phyloP scores from a whole-genome alignment of 2,329 filamentous ascomycete species.

The Cadophora luteo-olivacea region DNA sequence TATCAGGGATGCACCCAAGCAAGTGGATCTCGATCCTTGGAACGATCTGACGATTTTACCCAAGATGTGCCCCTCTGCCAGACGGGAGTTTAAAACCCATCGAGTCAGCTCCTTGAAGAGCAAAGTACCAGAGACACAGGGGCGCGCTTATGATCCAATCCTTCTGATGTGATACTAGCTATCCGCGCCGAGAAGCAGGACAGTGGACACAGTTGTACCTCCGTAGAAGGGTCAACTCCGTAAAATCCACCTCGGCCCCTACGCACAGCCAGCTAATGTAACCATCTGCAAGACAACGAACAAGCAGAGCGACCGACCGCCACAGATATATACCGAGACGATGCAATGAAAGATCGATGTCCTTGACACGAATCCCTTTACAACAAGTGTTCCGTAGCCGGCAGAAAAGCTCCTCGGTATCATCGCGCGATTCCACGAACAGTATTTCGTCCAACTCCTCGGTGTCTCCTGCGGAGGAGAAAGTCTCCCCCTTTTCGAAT shows the following conservation, averaged over 20 bases:
- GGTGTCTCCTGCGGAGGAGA: background rate
- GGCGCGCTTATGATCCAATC: conserved; percentile 7
- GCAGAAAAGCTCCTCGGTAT: conserved; percentile 16
- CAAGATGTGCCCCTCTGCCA: background rate
- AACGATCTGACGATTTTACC: conserved; percentile 6
- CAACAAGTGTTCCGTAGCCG: conserved; percentile 25
- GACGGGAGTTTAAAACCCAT: background rate
- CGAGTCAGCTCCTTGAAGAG: background rate
- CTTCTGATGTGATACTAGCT: conserved; percentile 11
- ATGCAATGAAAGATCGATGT: conserved; percentile 20
- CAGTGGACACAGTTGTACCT: conserved; percentile 2
- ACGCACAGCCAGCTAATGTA: conserved; percentile 13
- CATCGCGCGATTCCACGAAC: conserved; percentile 11
- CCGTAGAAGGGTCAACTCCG: conserved; percentile 5
- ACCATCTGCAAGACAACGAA: conserved; percentile 2
- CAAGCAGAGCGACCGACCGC: background rate
- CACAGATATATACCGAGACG: conserved; percentile 10
- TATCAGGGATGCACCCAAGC: background rate
- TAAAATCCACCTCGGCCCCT: conserved; percentile 8
- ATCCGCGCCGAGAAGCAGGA: conserved; percentile 1
- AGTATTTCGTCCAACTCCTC: conserved; percentile 18
- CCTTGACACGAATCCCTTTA: conserved; percentile 20
- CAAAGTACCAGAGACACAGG: conserved; percentile 12
- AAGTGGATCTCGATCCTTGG: conserved; percentile 5
- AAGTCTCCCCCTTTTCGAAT: background rate